Percentiles rank a stretch among this genome's conserved stretches.
Conservation (phyloP, 305 asterid genomes). For the Withania somnifera region DNA sequence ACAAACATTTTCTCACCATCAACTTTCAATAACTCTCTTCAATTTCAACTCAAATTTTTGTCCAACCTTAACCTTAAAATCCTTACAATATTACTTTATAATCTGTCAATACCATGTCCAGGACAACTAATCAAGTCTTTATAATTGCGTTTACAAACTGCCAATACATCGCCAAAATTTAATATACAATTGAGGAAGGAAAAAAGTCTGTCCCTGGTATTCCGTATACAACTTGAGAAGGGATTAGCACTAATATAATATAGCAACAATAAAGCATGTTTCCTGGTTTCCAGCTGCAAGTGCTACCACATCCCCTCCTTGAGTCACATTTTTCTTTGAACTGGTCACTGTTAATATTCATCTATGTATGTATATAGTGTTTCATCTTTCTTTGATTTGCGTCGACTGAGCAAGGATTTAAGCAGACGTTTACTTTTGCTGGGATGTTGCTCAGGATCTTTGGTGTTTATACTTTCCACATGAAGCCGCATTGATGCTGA, state of each 20-base stretch:
- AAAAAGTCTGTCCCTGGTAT: not conserved
- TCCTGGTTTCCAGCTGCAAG: not conserved
- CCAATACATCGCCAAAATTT: not conserved
- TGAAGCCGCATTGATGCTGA: slow-evolving; percentile 72
- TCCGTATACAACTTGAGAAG: not conserved
- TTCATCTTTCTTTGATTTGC: slow-evolving; percentile 89
- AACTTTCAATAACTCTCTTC: not conserved
- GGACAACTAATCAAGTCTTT: not conserved
- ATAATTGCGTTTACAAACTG: not conserved
- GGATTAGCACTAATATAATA: not conserved
- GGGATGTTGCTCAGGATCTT: slow-evolving; percentile 41
- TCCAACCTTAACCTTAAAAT: not conserved
- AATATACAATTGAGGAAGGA: slow-evolving; percentile 1
- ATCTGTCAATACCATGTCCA: not conserved
- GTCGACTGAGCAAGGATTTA: slow-evolving; percentile 73
- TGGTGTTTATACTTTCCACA: slow-evolving; percentile 41
- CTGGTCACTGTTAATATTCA: slow-evolving; percentile 41
- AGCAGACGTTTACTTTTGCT: slow-evolving; percentile 91
- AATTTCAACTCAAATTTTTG: not conserved
- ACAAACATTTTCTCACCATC: not conserved
- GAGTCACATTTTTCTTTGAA: not conserved
- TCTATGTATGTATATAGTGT: slow-evolving; percentile 69
- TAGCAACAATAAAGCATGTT: not conserved
- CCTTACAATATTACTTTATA: not conserved
- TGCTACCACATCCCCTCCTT: not conserved